Conservation (phyloP, 2,329 filamentous ascomycete genomes). For the Fusarium sambucinum region DNA sequence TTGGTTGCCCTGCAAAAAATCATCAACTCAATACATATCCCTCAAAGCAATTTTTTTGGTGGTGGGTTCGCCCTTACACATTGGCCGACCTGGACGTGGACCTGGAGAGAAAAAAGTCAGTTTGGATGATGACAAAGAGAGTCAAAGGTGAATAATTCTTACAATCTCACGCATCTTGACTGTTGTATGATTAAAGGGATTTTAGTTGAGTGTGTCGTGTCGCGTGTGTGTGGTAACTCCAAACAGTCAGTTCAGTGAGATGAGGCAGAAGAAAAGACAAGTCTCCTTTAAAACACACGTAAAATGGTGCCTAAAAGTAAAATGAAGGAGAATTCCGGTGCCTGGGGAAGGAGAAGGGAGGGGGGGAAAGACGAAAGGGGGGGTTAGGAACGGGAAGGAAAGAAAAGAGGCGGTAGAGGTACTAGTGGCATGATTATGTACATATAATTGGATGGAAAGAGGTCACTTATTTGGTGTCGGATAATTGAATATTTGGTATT, state of each 20-base stretch:
- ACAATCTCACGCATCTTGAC: constrained; percentile 71
- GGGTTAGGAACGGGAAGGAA: background rate
- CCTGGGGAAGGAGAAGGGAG: constrained; percentile 16
- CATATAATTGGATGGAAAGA: constrained; percentile 7
- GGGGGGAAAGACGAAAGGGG: background rate
- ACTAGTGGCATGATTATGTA: constrained; percentile 31
- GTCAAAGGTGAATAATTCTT: constrained; percentile 49
- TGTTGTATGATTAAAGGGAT: constrained; percentile 15
- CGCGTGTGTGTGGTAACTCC: too few relatives aligned
- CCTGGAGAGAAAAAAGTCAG: constrained; percentile 65
- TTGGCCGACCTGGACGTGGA: constrained; percentile 99
- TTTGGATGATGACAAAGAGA: background rate
- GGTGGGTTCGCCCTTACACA: constrained; percentile 75
- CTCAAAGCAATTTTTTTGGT: constrained; percentile 50
- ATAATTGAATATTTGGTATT: constrained; percentile 23
- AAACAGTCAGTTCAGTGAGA: background rate
- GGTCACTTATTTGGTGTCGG: constrained; percentile 18
- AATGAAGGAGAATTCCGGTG: constrained; percentile 38
- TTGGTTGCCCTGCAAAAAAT: constrained; percentile 87
- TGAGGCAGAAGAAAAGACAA: background rate
- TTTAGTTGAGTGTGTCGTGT: constrained; percentile 2
- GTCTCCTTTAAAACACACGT: constrained; percentile 8
- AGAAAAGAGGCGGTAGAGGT: constrained; percentile 32
- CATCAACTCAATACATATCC: constrained; percentile 30
- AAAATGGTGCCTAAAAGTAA: constrained; percentile 37